A percentile compares a stretch with the other conserved stretches of the same genome.
These are phyloP conservation scores for Ophiorrhiza pumila DNA, from an alignment of 257 asterid species.

Conservation along the genomic window DNA sequence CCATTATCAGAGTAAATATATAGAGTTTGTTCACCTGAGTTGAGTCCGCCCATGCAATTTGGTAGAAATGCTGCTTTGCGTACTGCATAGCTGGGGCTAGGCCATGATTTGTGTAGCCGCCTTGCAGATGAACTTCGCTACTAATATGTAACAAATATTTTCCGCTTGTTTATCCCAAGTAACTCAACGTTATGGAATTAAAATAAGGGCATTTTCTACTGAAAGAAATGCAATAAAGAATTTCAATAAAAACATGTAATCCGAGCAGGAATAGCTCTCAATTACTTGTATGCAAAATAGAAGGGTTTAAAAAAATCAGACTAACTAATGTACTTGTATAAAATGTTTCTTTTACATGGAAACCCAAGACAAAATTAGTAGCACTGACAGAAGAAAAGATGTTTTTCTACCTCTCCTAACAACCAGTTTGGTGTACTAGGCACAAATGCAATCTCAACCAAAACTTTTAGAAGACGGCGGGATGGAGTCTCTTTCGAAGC, in stretches of 20 bases:
- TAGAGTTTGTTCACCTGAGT: too few relatives aligned
- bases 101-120: too few relatives aligned
- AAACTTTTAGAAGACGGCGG: background rate
- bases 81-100: too few relatives aligned
- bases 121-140: too few relatives aligned
- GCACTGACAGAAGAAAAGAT: background rate
- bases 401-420: background rate
- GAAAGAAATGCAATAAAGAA: background rate
- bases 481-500: background rate
- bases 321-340: background rate
- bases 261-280: background rate
- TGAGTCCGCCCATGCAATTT: too few relatives aligned
- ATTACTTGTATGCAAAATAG: too few relatives aligned
- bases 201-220: background rate
- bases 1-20: too few relatives aligned
- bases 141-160: too few relatives aligned
- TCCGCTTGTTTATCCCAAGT: too few relatives aligned
- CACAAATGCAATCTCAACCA: background rate
- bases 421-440: background rate
- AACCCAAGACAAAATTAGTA: background rate
- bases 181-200: too few relatives aligned
- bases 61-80: too few relatives aligned
- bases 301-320: background rate
- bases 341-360: background rate
- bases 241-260: background rate